Conservation (phyloP, 2,329 filamentous ascomycete genomes). For the Ophiostoma pallidulum region DNA sequence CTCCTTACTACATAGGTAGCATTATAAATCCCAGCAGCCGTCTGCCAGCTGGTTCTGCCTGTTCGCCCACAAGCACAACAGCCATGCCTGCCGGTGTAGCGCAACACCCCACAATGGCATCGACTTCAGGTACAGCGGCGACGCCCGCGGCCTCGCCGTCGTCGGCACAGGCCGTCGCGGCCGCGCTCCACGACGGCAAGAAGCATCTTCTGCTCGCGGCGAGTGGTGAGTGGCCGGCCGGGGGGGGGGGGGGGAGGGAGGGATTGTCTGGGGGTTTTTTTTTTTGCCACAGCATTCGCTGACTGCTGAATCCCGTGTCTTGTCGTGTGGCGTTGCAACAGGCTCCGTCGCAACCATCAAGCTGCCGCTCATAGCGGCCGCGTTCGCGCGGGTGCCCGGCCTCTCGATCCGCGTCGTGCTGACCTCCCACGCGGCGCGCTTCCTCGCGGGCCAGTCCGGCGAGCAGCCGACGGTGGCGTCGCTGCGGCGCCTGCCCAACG, state of each 20-base stretch:
- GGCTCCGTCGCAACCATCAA: conserved; percentile 82
- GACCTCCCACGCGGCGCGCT: conserved; percentile 62
- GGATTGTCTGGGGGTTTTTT: no score
- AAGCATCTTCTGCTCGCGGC: conserved; percentile 34
- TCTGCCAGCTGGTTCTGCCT: no score
- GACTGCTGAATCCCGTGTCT: no score
- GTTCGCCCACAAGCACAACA: no score
- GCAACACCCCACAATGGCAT: no score
- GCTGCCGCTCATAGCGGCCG: conserved; percentile 53
- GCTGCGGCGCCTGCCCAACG: conserved; percentile 53
- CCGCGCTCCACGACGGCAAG: conserved; percentile 29
- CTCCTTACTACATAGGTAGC: no score
- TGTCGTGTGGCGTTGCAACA: no score
- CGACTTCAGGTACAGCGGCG: background rate
- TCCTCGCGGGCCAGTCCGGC: conserved; percentile 62
- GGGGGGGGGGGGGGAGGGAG: no score
- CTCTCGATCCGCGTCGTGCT: conserved; percentile 81
- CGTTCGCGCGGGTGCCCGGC: conserved; percentile 35
- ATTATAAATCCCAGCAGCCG: no score
- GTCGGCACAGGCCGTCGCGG: conserved; percentile 24
- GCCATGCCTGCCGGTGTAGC: background rate
- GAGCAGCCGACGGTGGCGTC: conserved; percentile 65
- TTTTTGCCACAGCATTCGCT: background rate
- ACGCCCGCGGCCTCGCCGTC: background rate
- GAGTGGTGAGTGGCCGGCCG: conserved; percentile 6